These are phyloP conservation scores for Epicoccum nigrum DNA, from an alignment of 2,329 filamentous ascomycete genomes.

Conservation along the genomic window DNA sequence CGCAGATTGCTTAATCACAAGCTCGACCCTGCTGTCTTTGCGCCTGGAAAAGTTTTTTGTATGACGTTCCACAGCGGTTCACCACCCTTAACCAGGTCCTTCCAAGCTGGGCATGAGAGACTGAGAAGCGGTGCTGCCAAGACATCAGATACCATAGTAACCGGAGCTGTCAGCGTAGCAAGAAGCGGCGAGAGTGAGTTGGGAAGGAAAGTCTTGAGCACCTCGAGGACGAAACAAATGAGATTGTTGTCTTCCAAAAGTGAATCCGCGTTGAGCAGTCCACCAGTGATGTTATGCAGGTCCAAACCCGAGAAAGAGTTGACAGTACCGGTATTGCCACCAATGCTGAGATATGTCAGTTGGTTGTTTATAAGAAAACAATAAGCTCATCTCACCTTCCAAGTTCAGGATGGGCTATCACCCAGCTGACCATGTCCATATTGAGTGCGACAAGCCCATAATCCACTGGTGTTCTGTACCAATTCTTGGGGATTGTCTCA, in stretches of 20 bases:
- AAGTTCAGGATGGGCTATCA: slow-evolving; percentile 21
- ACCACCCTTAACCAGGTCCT: slow-evolving; percentile 25
- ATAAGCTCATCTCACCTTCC: slow-evolving; percentile 20
- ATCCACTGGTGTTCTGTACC: slow-evolving; percentile 55
- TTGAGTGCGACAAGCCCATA: slow-evolving; percentile 53
- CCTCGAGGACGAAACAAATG: slow-evolving; percentile 45
- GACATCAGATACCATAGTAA: slow-evolving; percentile 27
- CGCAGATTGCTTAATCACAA: neutral
- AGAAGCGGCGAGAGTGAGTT: slow-evolving; percentile 43
- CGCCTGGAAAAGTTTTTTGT: slow-evolving; percentile 19
- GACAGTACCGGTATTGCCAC: slow-evolving; percentile 59
- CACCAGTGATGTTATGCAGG: slow-evolving; percentile 31
- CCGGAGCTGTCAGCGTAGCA: slow-evolving; percentile 27
- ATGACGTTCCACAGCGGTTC: slow-evolving; percentile 28
- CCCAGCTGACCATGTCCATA: slow-evolving; percentile 25
- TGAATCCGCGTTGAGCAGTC: slow-evolving; percentile 26
- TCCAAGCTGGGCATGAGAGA: slow-evolving; percentile 33
- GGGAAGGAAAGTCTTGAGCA: slow-evolving; percentile 43
- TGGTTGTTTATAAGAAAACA: neutral
- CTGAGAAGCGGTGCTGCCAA: slow-evolving; percentile 28
- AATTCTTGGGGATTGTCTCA: slow-evolving; percentile 61
- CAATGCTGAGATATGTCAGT: slow-evolving; percentile 42
- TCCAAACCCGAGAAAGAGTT: slow-evolving; percentile 59
- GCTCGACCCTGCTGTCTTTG: slow-evolving; percentile 16
- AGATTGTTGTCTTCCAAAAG: slow-evolving; percentile 51